Base-by-base conservation (phyloP, 371 early-diverging fungal species). In the Mycotypha africana region DNA sequence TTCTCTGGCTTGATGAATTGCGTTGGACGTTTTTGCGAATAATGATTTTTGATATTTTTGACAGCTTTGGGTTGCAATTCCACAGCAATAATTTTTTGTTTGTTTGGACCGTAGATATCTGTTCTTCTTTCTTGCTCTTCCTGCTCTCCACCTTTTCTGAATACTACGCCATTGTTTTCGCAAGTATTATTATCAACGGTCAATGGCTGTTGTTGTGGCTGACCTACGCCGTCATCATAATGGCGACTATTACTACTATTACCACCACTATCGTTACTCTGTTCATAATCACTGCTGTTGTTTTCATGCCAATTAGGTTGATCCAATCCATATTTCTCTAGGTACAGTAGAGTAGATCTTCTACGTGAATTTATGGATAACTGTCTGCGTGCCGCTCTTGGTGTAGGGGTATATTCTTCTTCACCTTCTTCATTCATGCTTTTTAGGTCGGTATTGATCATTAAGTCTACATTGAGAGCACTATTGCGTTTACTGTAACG, bases 1-100 rank as follows among this genome's bases (percentile, higher is more conserved):
- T 50, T 49, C 12, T 62, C 52, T 14, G 69, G 65, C 47, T 70
- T 70, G 37, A 63, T 54, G 32, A 65, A 68, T 26, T 50, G 52
- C 16, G 56, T 45, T 9, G 72, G 68, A 39, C 72, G 51, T 12
- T 49, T 56, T 53, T 52, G 38, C 10, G 57, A 56, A 33, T 54
- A 44, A n/a, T 38, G 44, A 20, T 53, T 41, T 22, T 58, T 56
- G 12, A 53, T 37, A 42, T 67, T 64, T 16, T 63, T 42, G 10
- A 62, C 49, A 14, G 62, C 58, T 0, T 64, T 40, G 36, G 71
- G 71, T 10, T 58, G 40, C n/a, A n/a, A n/a, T 45, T 51, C 52
- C 23, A 56, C 28, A 42, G 47, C 25, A 20, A 36, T 17, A 12
- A 44, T 48, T 15, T 31, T 34, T 21, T 32, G 41, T 36, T 17